phyloP scores from a whole-genome alignment of 352 stramenopile species.

The Globisporangium yorkense region DNA sequence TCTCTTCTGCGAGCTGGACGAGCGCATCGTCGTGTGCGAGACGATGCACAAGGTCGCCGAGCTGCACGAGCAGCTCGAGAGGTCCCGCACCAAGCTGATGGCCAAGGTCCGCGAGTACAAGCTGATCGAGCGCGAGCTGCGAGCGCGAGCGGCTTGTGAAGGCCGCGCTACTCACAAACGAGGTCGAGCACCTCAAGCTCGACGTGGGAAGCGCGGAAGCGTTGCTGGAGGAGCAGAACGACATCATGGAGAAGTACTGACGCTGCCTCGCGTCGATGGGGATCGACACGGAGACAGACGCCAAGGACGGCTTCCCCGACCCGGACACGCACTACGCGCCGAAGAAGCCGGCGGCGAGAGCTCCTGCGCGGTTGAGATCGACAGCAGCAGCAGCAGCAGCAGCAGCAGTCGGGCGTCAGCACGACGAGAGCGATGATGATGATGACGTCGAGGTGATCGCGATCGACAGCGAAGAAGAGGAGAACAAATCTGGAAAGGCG shows the following conservation, averaged over 20 bases:
- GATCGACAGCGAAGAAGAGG: neutral
- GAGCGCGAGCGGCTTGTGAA: slow-evolving; percentile 26
- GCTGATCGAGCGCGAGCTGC: slow-evolving; percentile 12
- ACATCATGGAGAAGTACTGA: too few species aligned
- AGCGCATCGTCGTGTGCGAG: slow-evolving; percentile 57
- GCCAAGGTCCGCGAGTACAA: slow-evolving; percentile 3
- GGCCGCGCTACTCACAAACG: slow-evolving; percentile 33
- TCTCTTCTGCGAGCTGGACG: slow-evolving; percentile 58
- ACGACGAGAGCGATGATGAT: too few species aligned
- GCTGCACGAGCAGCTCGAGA: neutral
- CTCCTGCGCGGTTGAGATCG: too few species aligned
- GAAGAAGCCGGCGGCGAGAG: neutral
- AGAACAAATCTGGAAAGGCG: neutral
- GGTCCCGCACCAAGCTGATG: neutral
- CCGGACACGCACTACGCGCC: slow-evolving; percentile 39
- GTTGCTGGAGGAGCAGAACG: slow-evolving; percentile 26
- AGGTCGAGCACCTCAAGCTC: slow-evolving; percentile 57
- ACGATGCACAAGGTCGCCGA: slow-evolving; percentile 38
- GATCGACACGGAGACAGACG: slow-evolving; percentile 35
- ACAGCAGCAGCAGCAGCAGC: too few species aligned
- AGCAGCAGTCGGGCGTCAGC: neutral
- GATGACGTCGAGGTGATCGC: too few species aligned
- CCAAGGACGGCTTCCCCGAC: slow-evolving; percentile 41
- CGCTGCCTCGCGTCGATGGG: too few species aligned
- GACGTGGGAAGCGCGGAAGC: slow-evolving; percentile 43